These are phyloP conservation scores for Buddleja alternifolia DNA, from an alignment of 257 asterid species.

Conservation along the genomic window DNA sequence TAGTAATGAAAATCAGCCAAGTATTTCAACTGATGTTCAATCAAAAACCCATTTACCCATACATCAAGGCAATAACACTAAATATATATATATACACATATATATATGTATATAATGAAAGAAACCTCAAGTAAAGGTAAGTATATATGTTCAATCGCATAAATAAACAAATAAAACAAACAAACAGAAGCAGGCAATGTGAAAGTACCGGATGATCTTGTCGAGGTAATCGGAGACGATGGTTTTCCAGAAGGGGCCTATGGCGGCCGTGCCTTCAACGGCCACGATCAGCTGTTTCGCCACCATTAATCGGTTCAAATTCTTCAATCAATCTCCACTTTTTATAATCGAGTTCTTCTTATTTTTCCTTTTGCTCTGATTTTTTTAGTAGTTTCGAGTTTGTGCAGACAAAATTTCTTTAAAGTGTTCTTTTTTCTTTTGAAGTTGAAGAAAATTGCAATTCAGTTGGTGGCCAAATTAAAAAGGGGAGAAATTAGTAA, in stretches of 20 bases:
- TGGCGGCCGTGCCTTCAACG: conserved; percentile 92
- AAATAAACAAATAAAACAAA: too few relatives aligned
- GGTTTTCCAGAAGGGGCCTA: conserved; percentile 80
- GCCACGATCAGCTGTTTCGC: conserved; percentile 73
- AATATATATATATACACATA: too few relatives aligned
- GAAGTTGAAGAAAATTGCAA: background rate
- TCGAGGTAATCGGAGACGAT: conserved; percentile 79
- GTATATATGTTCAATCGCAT: too few relatives aligned
- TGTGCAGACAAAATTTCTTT: background rate
- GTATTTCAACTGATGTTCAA: too few relatives aligned
- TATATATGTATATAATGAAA: too few relatives aligned
- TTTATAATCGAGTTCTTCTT: background rate
- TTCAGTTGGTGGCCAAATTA: background rate
- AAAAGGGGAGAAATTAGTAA: too few relatives aligned
- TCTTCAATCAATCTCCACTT: conserved; percentile 19
- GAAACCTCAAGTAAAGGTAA: too few relatives aligned
- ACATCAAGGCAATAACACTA: too few relatives aligned
- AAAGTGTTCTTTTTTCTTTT: background rate
- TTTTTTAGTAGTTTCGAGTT: background rate
- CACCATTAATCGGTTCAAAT: conserved; percentile 33
- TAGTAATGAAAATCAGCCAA: too few relatives aligned
- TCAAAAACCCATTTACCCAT: too few relatives aligned
- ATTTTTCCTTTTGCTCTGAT: background rate
- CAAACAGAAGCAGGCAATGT: too few relatives aligned
- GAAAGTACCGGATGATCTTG: conserved; percentile 68